phyloP scores from a whole-genome alignment of 352 stramenopile genomes.

The Pythium inflatum region DNA sequence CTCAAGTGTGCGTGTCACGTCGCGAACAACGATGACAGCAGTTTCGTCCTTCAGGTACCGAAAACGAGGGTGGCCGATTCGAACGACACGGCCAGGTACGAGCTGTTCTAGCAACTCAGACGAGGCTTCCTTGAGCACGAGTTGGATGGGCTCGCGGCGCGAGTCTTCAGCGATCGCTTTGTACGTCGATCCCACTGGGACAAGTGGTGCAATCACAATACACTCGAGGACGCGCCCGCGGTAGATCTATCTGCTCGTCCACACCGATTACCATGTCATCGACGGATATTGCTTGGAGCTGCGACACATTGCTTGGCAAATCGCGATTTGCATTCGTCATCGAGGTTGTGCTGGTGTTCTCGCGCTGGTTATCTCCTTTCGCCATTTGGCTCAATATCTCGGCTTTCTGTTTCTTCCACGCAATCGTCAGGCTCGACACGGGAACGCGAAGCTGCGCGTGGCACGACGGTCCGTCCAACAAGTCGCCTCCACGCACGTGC shows the following conservation, averaged over 20 bases:
- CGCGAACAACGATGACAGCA: not conserved
- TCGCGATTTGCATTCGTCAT: too few relatives aligned
- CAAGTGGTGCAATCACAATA: not conserved
- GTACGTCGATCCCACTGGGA: not conserved
- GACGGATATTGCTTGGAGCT: not conserved
- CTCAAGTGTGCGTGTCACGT: not conserved
- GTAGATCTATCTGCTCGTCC: not conserved
- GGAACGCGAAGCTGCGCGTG: not conserved
- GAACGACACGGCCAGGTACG: not conserved
- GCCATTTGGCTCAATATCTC: too few relatives aligned
- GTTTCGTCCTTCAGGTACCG: not conserved
- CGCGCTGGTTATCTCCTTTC: not conserved
- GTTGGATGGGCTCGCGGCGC: not conserved
- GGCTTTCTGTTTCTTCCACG: constrained; percentile 5
- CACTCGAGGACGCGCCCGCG: not conserved
- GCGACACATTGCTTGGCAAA: too few relatives aligned
- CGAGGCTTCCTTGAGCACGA: too few relatives aligned
- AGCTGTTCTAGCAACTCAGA: not conserved
- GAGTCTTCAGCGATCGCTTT: not conserved
- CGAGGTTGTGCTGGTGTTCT: not conserved
- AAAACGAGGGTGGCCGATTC: not conserved
- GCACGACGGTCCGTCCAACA: not conserved
- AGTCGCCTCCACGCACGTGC: not conserved
- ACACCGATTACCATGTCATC: not conserved
- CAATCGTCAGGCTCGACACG: not conserved